These are phyloP conservation scores for Tuber indicum DNA, from an alignment of 495 filamentous ascomycete genomes.

Conservation along the genomic window DNA sequence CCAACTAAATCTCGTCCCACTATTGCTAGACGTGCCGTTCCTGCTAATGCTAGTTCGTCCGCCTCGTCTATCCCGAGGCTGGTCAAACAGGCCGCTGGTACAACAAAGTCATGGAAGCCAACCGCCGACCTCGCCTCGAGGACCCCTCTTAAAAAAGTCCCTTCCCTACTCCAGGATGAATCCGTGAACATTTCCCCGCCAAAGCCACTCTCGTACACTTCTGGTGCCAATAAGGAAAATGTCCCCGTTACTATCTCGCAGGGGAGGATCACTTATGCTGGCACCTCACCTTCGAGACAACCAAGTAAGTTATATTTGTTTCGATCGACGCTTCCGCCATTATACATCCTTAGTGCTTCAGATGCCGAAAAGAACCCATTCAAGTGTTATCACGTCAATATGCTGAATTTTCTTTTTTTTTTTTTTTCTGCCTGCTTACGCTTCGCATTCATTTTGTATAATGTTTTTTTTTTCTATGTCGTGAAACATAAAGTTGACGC, in stretches of 20 bases:
- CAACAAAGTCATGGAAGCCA: slow-evolving; percentile 18
- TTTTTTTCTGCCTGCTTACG: slow-evolving; percentile 5
- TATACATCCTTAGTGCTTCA: background rate
- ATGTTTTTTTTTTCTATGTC: background rate
- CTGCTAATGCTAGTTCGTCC: slow-evolving; percentile 18
- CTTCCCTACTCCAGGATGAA: slow-evolving; percentile 23
- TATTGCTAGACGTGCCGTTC: slow-evolving; percentile 12
- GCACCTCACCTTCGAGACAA: slow-evolving; percentile 15
- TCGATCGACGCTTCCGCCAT: background rate
- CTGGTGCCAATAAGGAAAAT: slow-evolving; percentile 40
- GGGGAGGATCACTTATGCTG: background rate
- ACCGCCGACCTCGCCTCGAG: slow-evolving; percentile 17
- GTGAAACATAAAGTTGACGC: slow-evolving; percentile 7
- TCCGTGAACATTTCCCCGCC: slow-evolving; percentile 23
- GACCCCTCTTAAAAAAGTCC: slow-evolving; percentile 13
- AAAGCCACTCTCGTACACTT: slow-evolving; percentile 26
- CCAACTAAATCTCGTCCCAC: slow-evolving; percentile 31
- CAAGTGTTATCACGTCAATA: slow-evolving; percentile 5
- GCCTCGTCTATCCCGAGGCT: slow-evolving; percentile 36
- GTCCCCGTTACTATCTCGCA: slow-evolving; percentile 20
- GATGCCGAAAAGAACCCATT: background rate
- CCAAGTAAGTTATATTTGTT: slow-evolving; percentile 23
- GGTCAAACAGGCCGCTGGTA: slow-evolving; percentile 21
- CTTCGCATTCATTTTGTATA: slow-evolving; percentile 20
- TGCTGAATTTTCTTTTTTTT: background rate